Percentiles rank a stretch among this genome's conserved stretches.
These are phyloP conservation scores for Leptomonas pyrrhocoris DNA, from an alignment of 208 protist species.

Conservation along the genomic window DNA sequence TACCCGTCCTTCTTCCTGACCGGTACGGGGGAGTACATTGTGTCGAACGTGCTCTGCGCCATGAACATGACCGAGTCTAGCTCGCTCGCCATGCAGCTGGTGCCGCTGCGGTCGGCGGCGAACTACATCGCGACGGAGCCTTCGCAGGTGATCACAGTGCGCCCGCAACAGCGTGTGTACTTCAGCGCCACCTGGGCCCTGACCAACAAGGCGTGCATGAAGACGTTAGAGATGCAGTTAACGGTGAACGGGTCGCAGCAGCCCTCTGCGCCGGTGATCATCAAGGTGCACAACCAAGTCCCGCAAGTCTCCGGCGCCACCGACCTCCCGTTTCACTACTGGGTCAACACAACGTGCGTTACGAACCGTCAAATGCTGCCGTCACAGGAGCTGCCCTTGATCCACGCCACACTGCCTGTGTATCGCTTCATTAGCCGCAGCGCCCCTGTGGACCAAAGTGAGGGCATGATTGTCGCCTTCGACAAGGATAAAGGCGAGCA, in stretches of 20 bases:
- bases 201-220: constrained; percentile 31
- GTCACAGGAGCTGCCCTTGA: constrained; percentile 79
- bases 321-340: constrained; percentile 86
- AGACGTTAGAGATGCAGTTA: constrained; percentile 44
- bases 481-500: constrained; percentile 79
- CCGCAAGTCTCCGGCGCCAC: constrained; percentile 56
- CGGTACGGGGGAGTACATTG: constrained; percentile 51
- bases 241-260: constrained; percentile 55
- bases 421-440: constrained; percentile 65
- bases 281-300: constrained; percentile 71
- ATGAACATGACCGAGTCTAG: constrained; percentile 42
- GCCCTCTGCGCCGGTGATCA: constrained; percentile 70
- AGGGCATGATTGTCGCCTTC: constrained; percentile 79
- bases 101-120: constrained; percentile 37
- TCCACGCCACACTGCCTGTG: constrained; percentile 72
- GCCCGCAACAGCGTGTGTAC: constrained; percentile 30
- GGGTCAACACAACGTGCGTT: constrained; percentile 84
- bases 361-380: constrained; percentile 79
- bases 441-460: constrained; percentile 44
- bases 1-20: constrained; percentile 54
- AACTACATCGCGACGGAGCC: constrained; percentile 74
- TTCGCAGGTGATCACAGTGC: constrained; percentile 71
- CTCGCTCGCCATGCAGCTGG: constrained; percentile 84
- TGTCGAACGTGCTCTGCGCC: constrained; percentile 70
- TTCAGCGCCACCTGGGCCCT: constrained; percentile 62